Conservation (phyloP, 2,329 filamentous ascomycete genomes). For the Colletotrichum trifolii region DNA sequence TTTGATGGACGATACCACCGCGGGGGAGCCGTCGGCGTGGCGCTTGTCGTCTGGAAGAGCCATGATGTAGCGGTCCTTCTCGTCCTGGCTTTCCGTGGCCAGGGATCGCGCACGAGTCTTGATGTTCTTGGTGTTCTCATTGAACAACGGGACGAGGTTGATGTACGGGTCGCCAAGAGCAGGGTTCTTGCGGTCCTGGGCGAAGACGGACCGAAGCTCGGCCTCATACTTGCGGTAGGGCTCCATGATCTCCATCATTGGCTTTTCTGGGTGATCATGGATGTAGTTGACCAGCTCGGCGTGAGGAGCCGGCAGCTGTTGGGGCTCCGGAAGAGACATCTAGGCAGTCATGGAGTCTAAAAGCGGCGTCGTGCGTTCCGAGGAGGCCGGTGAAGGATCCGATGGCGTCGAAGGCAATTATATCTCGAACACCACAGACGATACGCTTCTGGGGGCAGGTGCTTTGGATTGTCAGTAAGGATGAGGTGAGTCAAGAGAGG, state of each 20-base stretch:
- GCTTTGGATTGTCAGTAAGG: neutral
- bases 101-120: conserved; percentile 72
- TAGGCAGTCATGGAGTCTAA: conserved; percentile 12
- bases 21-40: conserved; percentile 70
- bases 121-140: conserved; percentile 64
- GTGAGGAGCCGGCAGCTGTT: conserved; percentile 59
- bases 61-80: conserved; percentile 78
- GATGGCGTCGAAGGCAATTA: neutral
- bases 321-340: conserved; percentile 54
- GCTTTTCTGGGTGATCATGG: conserved; percentile 60
- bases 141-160: conserved; percentile 76
- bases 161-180: conserved; percentile 66
- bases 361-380: neutral
- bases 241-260: conserved; percentile 68
- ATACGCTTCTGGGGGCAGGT: too few species aligned
- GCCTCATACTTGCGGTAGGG: conserved; percentile 77
- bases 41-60: conserved; percentile 70
- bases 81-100: conserved; percentile 65
- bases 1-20: conserved; percentile 73
- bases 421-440: too few species aligned
- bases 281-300: conserved; percentile 64
- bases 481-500: neutral
- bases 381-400: too few species aligned
- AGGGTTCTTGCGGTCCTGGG: conserved; percentile 72
- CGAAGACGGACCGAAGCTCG: conserved; percentile 73